phyloP scores from a whole-genome alignment of 1,284 basidiomycete genomes.

The Cutaneotrichosporon curvatum region DNA sequence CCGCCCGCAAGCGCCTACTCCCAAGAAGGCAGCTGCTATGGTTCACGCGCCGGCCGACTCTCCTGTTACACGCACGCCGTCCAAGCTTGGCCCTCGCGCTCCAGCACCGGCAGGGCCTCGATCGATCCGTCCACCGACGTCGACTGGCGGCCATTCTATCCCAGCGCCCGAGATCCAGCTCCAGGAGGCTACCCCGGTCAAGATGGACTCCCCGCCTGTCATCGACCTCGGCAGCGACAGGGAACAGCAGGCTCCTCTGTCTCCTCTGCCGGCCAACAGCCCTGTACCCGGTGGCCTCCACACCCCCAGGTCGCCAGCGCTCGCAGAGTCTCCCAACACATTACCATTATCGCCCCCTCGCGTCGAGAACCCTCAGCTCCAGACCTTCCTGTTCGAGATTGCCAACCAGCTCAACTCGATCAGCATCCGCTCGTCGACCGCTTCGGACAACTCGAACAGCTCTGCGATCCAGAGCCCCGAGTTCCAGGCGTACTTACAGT shows the following conservation, averaged over 20 bases:
- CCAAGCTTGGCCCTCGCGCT: constrained; percentile 24
- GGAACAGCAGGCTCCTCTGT: constrained; percentile 6
- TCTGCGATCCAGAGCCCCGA: constrained; percentile 36
- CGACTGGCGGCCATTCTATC: constrained; percentile 15
- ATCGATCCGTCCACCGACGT: constrained; percentile 8
- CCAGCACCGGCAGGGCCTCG: constrained; percentile 30
- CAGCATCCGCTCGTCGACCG: constrained; percentile 47
- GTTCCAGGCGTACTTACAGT: constrained; percentile 37
- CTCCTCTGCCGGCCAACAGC: background rate
- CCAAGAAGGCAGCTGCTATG: constrained; percentile 40
- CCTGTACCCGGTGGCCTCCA: background rate
- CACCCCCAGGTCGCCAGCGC: background rate
- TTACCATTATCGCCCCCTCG: constrained; percentile 43
- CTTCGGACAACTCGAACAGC: constrained; percentile 41
- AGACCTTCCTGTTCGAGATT: constrained; percentile 55
- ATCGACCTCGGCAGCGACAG: background rate
- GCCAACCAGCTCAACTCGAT: constrained; percentile 54
- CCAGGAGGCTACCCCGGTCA: constrained; percentile 47
- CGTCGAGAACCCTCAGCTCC: constrained; percentile 50
- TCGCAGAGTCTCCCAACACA: background rate
- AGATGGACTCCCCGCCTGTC: constrained; percentile 16
- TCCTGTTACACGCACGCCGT: constrained; percentile 16
- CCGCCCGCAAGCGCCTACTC: constrained; percentile 42
- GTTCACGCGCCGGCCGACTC: constrained; percentile 12
- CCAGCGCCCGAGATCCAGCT: constrained; percentile 42